A percentile compares a stretch with the other conserved stretches of the same genome.
phyloP scores from a whole-genome alignment of 495 filamentous ascomycete species.

The Tuber microsphaerosporum region DNA sequence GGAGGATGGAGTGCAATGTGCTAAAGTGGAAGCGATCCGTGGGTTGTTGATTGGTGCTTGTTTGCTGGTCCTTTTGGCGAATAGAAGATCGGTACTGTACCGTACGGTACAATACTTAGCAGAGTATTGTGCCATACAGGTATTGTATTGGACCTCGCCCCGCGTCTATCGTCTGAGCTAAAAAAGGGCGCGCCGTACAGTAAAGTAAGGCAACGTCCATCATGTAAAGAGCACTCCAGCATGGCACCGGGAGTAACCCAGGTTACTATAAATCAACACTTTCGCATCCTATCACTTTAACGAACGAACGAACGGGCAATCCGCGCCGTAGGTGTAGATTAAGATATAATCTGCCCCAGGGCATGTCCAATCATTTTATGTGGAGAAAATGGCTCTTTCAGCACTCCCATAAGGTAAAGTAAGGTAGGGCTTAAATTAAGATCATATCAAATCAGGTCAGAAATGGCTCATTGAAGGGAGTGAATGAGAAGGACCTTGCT shows the following conservation, averaged over 20 bases:
- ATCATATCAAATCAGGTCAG: not conserved
- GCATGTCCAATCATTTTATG: not conserved
- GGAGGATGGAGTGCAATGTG: not conserved
- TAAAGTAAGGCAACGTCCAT: not conserved
- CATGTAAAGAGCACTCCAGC: not conserved
- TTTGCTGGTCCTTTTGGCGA: not conserved
- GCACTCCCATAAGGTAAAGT: not conserved
- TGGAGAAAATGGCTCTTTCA: not conserved
- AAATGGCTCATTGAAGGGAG: not conserved
- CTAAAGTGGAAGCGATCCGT: not conserved
- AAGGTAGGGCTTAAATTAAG: not conserved
- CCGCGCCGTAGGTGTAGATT: not conserved
- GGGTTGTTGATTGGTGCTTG: not conserved
- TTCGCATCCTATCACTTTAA: not conserved
- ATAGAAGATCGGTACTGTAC: not conserved
- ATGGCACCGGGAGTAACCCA: not conserved
- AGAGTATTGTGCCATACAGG: no score
- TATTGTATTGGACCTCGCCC: not conserved
- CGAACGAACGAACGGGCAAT: not conserved
- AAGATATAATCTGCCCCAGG: not conserved
- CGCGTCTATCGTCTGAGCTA: not conserved
- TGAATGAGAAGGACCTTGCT: not conserved
- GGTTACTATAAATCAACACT: not conserved
- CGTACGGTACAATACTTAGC: not conserved
- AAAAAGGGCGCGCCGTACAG: not conserved